phyloP scores from a whole-genome alignment of 2,329 filamentous ascomycete genomes.

The Botrytis tulipae region DNA sequence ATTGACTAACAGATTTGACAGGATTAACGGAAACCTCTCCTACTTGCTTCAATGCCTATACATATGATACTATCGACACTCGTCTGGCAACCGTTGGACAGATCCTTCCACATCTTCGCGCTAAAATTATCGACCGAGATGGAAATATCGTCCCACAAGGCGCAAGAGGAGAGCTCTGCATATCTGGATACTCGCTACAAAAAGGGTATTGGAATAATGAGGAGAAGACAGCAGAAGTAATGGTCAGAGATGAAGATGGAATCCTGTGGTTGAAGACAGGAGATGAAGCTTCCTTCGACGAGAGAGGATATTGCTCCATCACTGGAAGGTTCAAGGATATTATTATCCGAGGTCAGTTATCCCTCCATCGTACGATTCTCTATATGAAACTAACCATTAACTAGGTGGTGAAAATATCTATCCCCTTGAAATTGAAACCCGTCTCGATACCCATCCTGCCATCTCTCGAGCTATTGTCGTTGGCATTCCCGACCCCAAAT shows the following conservation, averaged over 20 bases:
- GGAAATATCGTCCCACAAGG: conserved; percentile 56
- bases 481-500: conserved; percentile 60
- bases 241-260: conserved; percentile 32
- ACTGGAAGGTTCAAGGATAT: conserved; percentile 69
- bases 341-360: conserved; percentile 58
- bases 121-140: conserved; percentile 63
- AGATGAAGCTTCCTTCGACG: conserved; percentile 52
- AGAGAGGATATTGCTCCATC: conserved; percentile 49
- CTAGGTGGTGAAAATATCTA: conserved; percentile 54
- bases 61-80: conserved; percentile 64
- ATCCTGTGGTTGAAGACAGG: conserved; percentile 52
- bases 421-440: conserved; percentile 69
- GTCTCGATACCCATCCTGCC: conserved; percentile 55
- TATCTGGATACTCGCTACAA: conserved; percentile 52
- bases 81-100: conserved; percentile 72
- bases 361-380: background rate
- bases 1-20: conserved; percentile 1
- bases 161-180: conserved; percentile 50
- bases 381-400: background rate
- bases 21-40: conserved; percentile 72
- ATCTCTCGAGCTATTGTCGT: conserved; percentile 61
- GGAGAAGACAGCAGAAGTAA: conserved; percentile 30
- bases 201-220: conserved; percentile 65
- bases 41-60: conserved; percentile 78
- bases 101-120: conserved; percentile 70